Percentiles rank a stretch among this genome's conserved stretches.
phyloP scores from a whole-genome alignment of 2,329 filamentous ascomycete species.

The Simplicillium aogashimaense region DNA sequence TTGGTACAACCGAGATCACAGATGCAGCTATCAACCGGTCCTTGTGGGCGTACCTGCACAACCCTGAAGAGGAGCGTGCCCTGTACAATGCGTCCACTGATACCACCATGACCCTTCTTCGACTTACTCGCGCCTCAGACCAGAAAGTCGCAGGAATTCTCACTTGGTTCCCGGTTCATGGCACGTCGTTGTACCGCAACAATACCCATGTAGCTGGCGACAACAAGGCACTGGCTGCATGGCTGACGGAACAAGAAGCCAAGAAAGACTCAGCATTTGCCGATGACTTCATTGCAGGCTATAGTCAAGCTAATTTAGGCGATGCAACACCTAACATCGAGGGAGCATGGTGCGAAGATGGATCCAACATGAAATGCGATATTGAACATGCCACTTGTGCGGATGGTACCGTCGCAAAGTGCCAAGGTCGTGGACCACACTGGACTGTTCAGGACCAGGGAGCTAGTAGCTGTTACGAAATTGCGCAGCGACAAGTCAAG shows the following conservation, averaged over 20 bases:
- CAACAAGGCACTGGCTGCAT: conserved; percentile 90
- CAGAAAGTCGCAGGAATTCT: conserved; percentile 69
- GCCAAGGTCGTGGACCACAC: conserved; percentile 64
- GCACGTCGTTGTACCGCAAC: conserved; percentile 83
- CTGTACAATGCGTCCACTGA: conserved; percentile 49
- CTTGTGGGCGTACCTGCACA: conserved; percentile 76
- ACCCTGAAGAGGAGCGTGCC: conserved; percentile 65
- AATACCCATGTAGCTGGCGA: conserved; percentile 89
- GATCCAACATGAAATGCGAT: conserved; percentile 60
- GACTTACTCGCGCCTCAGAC: conserved; percentile 65
- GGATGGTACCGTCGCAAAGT: conserved; percentile 57
- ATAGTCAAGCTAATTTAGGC: conserved; percentile 84
- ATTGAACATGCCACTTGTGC: conserved; percentile 77
- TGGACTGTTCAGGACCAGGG: conserved; percentile 61
- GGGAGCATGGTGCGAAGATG: conserved; percentile 85
- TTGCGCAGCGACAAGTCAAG: conserved; percentile 60
- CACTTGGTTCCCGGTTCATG: conserved; percentile 88
- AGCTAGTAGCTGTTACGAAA: conserved; percentile 64
- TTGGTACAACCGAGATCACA: conserved; percentile 58
- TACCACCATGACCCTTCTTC: conserved; percentile 62
- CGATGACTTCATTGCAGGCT: conserved; percentile 73
- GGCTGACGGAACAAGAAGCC: conserved; percentile 67
- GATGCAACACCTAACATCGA: conserved; percentile 84
- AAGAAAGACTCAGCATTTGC: conserved; percentile 38
- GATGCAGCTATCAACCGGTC: conserved; percentile 86